These are phyloP conservation scores for Arbutus unedo DNA, from an alignment of 148 eudicot genomes.

Conservation along the genomic window DNA sequence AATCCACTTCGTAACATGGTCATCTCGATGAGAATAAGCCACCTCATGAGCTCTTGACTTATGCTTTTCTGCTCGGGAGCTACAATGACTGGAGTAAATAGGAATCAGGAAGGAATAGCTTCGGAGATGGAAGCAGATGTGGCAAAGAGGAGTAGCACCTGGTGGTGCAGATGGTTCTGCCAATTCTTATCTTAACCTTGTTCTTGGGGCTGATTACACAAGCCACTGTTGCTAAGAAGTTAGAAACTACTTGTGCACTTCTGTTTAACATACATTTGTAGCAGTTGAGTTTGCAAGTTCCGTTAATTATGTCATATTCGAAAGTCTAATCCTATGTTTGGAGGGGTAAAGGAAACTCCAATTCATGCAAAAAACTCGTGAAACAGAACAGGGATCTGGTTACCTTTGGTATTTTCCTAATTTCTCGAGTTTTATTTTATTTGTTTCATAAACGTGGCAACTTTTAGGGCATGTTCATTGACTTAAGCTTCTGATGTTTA, in stretches of 20 bases:
- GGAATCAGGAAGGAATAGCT: too few species aligned
- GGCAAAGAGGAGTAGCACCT: too few species aligned
- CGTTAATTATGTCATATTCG: neutral
- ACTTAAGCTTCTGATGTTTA: neutral
- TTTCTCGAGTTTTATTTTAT: neutral
- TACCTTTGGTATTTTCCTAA: neutral
- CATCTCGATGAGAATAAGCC: too few species aligned
- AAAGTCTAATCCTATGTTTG: neutral
- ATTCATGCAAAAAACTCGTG: neutral
- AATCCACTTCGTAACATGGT: too few species aligned
- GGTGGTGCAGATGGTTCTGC: too few species aligned
- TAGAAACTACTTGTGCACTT: neutral
- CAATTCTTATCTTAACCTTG: neutral
- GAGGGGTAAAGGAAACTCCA: neutral
- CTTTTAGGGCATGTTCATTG: neutral
- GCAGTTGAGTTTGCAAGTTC: neutral
- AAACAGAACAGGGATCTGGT: neutral
- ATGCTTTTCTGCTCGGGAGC: too few species aligned
- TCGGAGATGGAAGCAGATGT: too few species aligned
- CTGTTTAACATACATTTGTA: neutral
- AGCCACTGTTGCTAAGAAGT: neutral
- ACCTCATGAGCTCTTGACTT: too few species aligned
- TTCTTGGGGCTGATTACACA: neutral
- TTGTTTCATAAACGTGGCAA: neutral
- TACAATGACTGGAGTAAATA: too few species aligned